Conservation (phyloP, 1,139 yeast genomes). For the Pichia sp. region DNA sequence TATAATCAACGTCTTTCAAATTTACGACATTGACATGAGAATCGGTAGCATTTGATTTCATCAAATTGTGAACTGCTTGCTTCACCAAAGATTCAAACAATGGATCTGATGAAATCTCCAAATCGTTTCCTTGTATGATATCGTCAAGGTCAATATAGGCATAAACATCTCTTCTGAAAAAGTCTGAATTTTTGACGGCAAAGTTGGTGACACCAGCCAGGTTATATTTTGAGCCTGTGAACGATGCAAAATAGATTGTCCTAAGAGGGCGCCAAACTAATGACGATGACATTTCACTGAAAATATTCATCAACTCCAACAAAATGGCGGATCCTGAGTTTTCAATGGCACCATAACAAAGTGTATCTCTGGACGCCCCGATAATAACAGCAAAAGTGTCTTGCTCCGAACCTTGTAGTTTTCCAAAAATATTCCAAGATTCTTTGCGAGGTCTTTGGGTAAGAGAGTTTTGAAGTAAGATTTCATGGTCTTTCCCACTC, state of each 20-base stretch:
- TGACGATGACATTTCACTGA: slow-evolving; percentile 61
- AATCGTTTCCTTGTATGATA: slow-evolving; percentile 58
- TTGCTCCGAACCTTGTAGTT: slow-evolving; percentile 79
- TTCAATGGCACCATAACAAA: slow-evolving; percentile 72
- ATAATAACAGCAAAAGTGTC: slow-evolving; percentile 66
- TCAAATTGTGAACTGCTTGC: slow-evolving; percentile 40
- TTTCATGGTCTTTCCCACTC: slow-evolving; percentile 35
- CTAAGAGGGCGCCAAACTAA: slow-evolving; percentile 83
- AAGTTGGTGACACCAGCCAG: slow-evolving; percentile 82
- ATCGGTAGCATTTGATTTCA: slow-evolving; percentile 38
- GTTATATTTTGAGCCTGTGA: slow-evolving; percentile 82
- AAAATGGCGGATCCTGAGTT: slow-evolving; percentile 74
- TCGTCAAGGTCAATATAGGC: slow-evolving; percentile 76
- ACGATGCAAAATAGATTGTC: slow-evolving; percentile 76
- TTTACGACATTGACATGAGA: slow-evolving; percentile 16
- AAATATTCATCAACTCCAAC: slow-evolving; percentile 65
- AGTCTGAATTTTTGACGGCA: slow-evolving; percentile 55
- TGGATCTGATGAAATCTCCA: slow-evolving; percentile 66
- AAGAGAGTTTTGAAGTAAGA: slow-evolving; percentile 43
- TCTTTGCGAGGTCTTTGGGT: slow-evolving; percentile 58
- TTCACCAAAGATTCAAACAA: slow-evolving; percentile 47
- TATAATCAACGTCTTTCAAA: slow-evolving; percentile 18
- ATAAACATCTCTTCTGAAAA: slow-evolving; percentile 57
- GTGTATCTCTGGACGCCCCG: slow-evolving; percentile 81
- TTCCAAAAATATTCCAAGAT: slow-evolving; percentile 76